Base-by-base conservation (phyloP, 2,329 filamentous ascomycete genomes). In the Nemania sp. region DNA sequence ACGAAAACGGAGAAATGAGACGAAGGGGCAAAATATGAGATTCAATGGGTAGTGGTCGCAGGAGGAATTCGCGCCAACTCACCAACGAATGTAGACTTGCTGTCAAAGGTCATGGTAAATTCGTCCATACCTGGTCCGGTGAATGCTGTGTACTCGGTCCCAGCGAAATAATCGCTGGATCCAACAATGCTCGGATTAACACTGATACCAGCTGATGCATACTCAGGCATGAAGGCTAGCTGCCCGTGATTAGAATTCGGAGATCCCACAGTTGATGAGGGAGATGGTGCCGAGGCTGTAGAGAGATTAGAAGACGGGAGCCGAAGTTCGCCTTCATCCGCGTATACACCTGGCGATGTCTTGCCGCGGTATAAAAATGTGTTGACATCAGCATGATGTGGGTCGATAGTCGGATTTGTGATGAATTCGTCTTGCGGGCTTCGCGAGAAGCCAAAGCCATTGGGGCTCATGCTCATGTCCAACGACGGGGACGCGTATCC, bases 181-280 rank as follows among this genome's bases (percentile, higher is more conserved):
- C 80, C 78, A 45, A 89, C 81, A 57, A 90, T 88, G 65, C 77
- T 74, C 24, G 86, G 86, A 61, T 80, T 82, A 50, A 88, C 75
- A 45, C 79, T 81, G 30, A 88, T 73, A 48, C 79, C 79, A 72
- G 54, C 74, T 69, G 55, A 76, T 71, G 60, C 77, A 70, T 84
- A 89, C 55, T 84, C 81, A 40, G 83, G 76, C 45, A 82, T 77
- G 63, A 76, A 75, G 56, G 81, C 81, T 59, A 80, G 71, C 61
- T 81, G 81, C 51, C 80, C 79, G 64, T 81, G 79, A 59, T 81
- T 79, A 1, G 84, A 86, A 64, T 84, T 82, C 22, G 86, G 86
- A 19, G 86, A 89, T 52, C 84, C 84, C 57, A 86, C 80, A 49
- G 82, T 83, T 7, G 86, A 89, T 1, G 86, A 88, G 6, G 85